These are phyloP conservation scores for Lagenidium giganteum DNA, from an alignment of 352 stramenopile genomes.

Conservation along the genomic window DNA sequence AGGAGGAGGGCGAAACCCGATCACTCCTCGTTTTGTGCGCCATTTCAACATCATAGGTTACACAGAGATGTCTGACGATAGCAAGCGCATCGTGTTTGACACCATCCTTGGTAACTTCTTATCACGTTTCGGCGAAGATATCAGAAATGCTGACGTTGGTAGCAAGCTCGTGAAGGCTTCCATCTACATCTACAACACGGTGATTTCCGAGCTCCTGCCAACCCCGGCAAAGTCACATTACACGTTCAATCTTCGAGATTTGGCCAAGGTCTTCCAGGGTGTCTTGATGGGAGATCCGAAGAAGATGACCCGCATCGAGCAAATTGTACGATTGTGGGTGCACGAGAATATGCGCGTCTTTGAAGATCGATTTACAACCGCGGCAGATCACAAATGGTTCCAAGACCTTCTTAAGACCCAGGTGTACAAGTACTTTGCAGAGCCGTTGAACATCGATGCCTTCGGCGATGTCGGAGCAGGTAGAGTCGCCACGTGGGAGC, in stretches of 20 bases:
- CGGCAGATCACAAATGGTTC: constrained; percentile 63
- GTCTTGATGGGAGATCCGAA: constrained; percentile 73
- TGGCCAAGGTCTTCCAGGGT: constrained; percentile 81
- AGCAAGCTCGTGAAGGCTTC: constrained; percentile 49
- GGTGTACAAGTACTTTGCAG: constrained; percentile 36
- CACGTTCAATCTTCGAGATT: constrained; percentile 75
- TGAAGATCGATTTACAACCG: constrained; percentile 66
- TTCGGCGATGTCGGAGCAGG: constrained; percentile 3
- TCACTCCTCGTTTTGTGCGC: constrained; percentile 57
- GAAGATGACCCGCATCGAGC: constrained; percentile 43
- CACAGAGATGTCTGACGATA: constrained; percentile 70
- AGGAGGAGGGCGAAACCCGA: constrained; percentile 62
- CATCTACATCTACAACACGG: constrained; percentile 70
- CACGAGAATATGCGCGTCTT: constrained; percentile 82
- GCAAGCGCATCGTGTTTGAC: constrained; percentile 64
- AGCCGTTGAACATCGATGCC: constrained; percentile 21
- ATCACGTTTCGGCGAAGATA: constrained; percentile 45
- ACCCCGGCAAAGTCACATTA: constrained; percentile 78
- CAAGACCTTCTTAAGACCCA: constrained; percentile 46
- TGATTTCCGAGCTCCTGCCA: constrained; percentile 60
- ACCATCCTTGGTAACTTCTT: constrained; percentile 69
- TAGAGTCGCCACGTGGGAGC: constrained; percentile 38
- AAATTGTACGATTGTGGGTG: constrained; percentile 60
- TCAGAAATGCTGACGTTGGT: constrained; percentile 34
- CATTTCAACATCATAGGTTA: constrained; percentile 81